Base-by-base conservation (phyloP, 192 early-diverging fungal genomes). In the Powellomyces hirtus region DNA sequence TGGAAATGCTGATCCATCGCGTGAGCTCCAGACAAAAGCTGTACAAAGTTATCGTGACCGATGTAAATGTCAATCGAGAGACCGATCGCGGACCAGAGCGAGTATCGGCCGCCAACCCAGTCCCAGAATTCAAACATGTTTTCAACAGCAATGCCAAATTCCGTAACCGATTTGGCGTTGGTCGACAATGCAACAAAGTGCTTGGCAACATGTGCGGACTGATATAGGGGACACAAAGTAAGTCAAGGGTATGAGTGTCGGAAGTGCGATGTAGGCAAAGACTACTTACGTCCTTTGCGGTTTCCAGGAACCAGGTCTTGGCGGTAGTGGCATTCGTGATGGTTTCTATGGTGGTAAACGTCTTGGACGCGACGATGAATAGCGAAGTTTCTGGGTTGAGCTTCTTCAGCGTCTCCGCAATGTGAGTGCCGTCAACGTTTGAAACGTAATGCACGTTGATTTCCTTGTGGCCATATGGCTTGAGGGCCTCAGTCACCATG, bases 91-190 rank as follows among this genome's bases (percentile, higher is more conserved):
- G 97, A 98, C 97, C 97, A 99, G 34, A 98, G 90, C 37, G 94
- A 97, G 83, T 98, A 98, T 60, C 97, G 90, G 38, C 97, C 97
- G 73, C 97, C 97, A 57, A 98, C 81, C 94, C 95, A 98, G 80
- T 98, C 95, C 94, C 94, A 96, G 85, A 98, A 98, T 79, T 93
- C 89, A 88, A 98, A 98, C 97, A 99, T 99, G 86, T 99, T 99
- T 68, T 88, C 81, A n/a, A 88, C 74, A 77, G 89, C 87, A 66
- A 98, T 98, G 57, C 97, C 97, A 75, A 98, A 98, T 33, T 84
- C 89, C 58, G 89, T 84, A 24, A 96, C 94, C 4, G 79, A 90
- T 72, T 89, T 84, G 30, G 88, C 88, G 87, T 98, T 98, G 69
- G 96, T 98, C 13, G 95, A 97, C 52, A 98, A 84, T 0, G 97